Evolutionary conservation across 108 stramenopile species (phyloP), one percentile per base, ranked within the genome.

Genomic region (Chaetoceros tenuissimus): DNA sequence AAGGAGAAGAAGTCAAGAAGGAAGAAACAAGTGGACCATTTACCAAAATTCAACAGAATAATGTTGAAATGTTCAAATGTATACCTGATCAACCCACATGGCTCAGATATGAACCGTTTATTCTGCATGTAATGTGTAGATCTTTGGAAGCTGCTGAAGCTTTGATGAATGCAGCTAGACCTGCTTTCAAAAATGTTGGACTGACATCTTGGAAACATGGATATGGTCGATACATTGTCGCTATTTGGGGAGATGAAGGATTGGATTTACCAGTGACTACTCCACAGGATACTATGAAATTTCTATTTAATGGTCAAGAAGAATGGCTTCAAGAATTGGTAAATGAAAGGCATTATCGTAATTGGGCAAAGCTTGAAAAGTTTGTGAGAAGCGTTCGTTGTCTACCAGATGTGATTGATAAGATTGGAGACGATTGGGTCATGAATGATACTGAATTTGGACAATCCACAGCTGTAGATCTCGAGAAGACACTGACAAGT

Each of bases 241-340:
- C 85, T 29, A 84, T 90, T 28, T 87, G 85, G 90, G 86, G 92
- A 19, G 92, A 94, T 60, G 92, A 94, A 68, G 85, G 84, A 24
- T 68, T 94, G n/a, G 92, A 94, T 47, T 87, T 90, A 86, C 92
- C 92, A 18, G 52, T 94, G 8, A 72, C 69, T 0, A 69, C 68
- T 20, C 68, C 60, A 13, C 27, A 57, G 31, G 51, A 23, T 18
- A 55, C 19, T 20, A 2, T 28, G 17, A n/a, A 2, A 0, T 26
- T 53, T 13, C 21, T 53, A 28, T 29, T 28, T n/a, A 44, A 49
- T 17, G 50, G 21, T 5, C 31, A 29, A 27, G 74, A 68, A 2
- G 66, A 64, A 55, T 89, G 87, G 87, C 70, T 93, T 43, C 69
- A 77, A 5, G 60, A 73, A 19, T 50, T 89, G 53, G 84, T 89